phyloP scores from a whole-genome alignment of 257 asterid species.

The Fraxinus cuspidata region DNA sequence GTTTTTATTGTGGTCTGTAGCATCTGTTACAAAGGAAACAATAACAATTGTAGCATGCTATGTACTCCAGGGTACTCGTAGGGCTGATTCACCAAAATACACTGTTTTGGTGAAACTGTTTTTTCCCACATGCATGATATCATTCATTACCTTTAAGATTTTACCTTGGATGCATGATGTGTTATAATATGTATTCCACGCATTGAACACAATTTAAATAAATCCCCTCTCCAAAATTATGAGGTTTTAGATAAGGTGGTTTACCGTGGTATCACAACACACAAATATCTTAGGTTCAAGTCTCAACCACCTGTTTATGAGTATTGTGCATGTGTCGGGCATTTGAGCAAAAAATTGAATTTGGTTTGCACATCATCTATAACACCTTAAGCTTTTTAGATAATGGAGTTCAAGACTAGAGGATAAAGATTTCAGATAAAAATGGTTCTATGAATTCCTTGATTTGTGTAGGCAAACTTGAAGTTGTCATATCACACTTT shows the following conservation, averaged over 20 bases:
- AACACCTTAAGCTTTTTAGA: background rate
- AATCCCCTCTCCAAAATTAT: background rate
- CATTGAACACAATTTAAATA: background rate
- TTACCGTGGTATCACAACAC: background rate
- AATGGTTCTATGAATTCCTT: background rate
- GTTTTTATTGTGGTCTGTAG: background rate
- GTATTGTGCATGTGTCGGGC: background rate
- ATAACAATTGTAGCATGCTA: background rate
- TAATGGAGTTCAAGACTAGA: background rate
- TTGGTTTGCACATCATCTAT: background rate
- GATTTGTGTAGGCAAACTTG: background rate
- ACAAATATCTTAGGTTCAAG: background rate
- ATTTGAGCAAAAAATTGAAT: background rate
- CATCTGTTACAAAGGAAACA: background rate
- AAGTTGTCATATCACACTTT: background rate
- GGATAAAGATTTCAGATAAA: background rate
- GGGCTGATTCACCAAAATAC: background rate
- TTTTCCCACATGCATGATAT: background rate
- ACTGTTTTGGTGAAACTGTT: background rate
- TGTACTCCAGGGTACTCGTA: background rate
- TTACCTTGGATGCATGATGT: background rate
- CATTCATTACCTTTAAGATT: background rate
- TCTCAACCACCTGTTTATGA: background rate
- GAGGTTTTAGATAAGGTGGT: background rate
- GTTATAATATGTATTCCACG: background rate